Percentiles rank a stretch among this genome's conserved stretches.
Conservation (phyloP, 1,284 basidiomycete species). For the Papiliotrema fonsecae region DNA sequence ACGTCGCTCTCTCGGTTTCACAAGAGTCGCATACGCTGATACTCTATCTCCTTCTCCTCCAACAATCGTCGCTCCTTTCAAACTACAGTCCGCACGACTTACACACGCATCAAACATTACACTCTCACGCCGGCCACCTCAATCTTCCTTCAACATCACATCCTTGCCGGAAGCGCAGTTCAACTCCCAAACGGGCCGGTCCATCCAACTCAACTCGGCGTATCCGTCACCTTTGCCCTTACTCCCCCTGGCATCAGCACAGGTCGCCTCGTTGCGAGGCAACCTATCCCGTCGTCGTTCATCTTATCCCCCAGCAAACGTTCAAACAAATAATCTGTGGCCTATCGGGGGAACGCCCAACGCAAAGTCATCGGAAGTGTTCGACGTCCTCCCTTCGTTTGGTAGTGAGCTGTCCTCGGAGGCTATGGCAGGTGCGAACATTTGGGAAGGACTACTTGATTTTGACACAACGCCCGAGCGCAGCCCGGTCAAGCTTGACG, state of each 20-base stretch:
- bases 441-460: not conserved
- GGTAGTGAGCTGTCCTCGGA: not conserved
- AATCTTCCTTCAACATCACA: too few relatives aligned
- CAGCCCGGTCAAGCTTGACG: not conserved
- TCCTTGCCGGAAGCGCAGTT: not conserved
- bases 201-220: not conserved
- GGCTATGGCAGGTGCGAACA: slow-evolving; percentile 1
- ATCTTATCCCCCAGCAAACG: slow-evolving; percentile 28
- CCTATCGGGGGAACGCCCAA: slow-evolving; percentile 16
- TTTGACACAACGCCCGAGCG: not conserved
- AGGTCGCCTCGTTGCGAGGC: slow-evolving; percentile 11
- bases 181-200: not conserved
- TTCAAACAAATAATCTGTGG: too few relatives aligned
- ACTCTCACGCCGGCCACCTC: too few relatives aligned
- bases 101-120: too few relatives aligned
- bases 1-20: too few relatives aligned
- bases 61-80: too few relatives aligned
- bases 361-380: slow-evolving; percentile 8
- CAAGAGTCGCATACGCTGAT: too few relatives aligned
- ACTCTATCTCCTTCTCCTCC: too few relatives aligned
- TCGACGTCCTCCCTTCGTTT: not conserved
- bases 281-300: slow-evolving; percentile 20
- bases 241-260: not conserved
- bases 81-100: too few relatives aligned
- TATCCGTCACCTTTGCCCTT: slow-evolving; percentile 2